Evolutionary conservation across 2,329 filamentous ascomycete species (phyloP).

Genomic region (Aspergillus floridensis): DNA sequence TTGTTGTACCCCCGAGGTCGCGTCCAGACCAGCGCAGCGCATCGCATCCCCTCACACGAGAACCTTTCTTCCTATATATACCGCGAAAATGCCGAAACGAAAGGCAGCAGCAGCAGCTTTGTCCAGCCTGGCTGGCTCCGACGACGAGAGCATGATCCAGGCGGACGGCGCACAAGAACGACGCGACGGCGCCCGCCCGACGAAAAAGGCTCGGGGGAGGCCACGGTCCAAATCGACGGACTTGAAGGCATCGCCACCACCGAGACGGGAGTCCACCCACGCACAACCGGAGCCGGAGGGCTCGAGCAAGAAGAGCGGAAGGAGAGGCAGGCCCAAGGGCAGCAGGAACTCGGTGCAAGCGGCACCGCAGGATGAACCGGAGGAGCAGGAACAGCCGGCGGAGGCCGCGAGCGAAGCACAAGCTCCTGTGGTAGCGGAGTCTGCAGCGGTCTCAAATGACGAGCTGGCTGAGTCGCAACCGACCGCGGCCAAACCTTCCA

Average conservation of each 20-base stretch:
- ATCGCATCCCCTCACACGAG: not conserved
- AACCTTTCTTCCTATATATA: not conserved
- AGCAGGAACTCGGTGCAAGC: slow-evolving; percentile 27
- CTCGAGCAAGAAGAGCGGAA: slow-evolving; percentile 18
- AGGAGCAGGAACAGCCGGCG: slow-evolving; percentile 46
- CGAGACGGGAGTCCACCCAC: slow-evolving; percentile 26
- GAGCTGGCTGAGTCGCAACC: slow-evolving; percentile 23
- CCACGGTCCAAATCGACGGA: slow-evolving; percentile 46
- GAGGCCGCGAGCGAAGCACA: slow-evolving; percentile 31
- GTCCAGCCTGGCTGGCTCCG: slow-evolving; percentile 48
- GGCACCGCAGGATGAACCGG: slow-evolving; percentile 26
- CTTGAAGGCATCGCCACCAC: slow-evolving; percentile 27
- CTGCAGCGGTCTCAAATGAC: slow-evolving; percentile 24
- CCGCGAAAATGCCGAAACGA: slow-evolving; percentile 37
- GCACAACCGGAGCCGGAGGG: slow-evolving; percentile 20
- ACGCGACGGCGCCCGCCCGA: slow-evolving; percentile 34
- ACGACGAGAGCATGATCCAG: slow-evolving; percentile 42
- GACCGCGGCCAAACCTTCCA: slow-evolving; percentile 16
- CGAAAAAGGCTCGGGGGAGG: slow-evolving; percentile 39
- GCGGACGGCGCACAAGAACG: slow-evolving; percentile 24
- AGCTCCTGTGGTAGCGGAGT: slow-evolving; percentile 24
- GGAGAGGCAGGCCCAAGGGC: slow-evolving; percentile 34
- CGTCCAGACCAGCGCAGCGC: not conserved
- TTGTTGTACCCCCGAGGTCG: not conserved
- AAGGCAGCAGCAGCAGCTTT: slow-evolving; percentile 42